Conservation (phyloP, 768 basidiomycete genomes). For the Crepidotus variabilis region DNA sequence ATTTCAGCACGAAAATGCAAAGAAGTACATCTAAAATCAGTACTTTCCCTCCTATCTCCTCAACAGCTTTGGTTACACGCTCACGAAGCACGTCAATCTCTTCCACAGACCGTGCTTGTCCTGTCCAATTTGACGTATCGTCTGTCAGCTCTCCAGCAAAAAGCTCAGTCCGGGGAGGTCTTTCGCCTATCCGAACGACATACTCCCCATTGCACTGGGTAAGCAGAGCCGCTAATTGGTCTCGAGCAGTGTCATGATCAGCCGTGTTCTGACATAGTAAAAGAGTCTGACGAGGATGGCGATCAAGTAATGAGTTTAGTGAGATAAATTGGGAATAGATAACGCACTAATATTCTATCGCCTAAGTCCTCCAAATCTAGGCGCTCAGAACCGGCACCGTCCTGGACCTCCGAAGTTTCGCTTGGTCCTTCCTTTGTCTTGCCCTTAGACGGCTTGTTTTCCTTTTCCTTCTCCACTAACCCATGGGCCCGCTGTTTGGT, state of each 20-base stretch:
- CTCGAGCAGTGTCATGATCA: constrained; percentile 55
- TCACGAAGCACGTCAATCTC: constrained; percentile 47
- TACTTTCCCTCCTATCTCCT: constrained; percentile 83
- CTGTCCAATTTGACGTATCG: constrained; percentile 50
- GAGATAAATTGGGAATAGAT: constrained; percentile 4
- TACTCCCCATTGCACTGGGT: constrained; percentile 72
- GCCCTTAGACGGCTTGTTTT: constrained; percentile 33
- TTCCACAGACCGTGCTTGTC: constrained; percentile 42
- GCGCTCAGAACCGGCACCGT: constrained; percentile 3
- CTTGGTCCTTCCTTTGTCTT: constrained; percentile 36
- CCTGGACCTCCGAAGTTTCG: constrained; percentile 8
- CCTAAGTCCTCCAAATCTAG: constrained; percentile 42
- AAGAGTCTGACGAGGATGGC: constrained; percentile 30
- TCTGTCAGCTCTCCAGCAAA: constrained; percentile 51
- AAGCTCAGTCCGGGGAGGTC: constrained; percentile 53
- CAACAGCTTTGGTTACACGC: constrained; percentile 46
- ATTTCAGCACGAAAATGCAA: neutral
- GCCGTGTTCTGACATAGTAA: constrained; percentile 37
- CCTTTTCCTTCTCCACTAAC: constrained; percentile 30
- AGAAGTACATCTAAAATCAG: constrained; percentile 1
- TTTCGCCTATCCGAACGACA: constrained; percentile 67
- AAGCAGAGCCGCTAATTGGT: constrained; percentile 60
- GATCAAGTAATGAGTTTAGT: constrained; percentile 5
- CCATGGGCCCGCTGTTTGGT: constrained; percentile 52
- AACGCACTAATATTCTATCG: constrained; percentile 49